Evolutionary conservation across 2,329 filamentous ascomycete species (phyloP).

Genomic region (Ophiobolus disseminans): DNA sequence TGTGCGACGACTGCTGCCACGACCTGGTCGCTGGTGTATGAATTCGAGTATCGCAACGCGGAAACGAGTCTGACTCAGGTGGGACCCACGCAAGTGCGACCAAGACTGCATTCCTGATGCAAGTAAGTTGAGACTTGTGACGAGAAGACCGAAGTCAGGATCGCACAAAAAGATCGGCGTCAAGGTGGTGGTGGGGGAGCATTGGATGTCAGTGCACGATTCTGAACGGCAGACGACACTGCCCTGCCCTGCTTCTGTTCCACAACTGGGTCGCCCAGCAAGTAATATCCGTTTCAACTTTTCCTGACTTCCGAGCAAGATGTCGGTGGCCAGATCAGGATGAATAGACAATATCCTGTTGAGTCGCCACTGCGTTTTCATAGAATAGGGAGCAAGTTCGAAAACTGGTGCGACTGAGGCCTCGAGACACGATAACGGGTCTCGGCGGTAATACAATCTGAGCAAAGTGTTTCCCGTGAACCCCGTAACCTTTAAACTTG

Average conservation of each 20-base stretch:
- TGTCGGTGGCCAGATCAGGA: slow-evolving; percentile 7
- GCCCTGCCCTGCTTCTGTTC: slow-evolving; percentile 12
- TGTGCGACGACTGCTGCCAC: slow-evolving; percentile 16
- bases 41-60: slow-evolving; percentile 5
- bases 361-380: too few relatives aligned
- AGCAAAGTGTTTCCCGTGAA: slow-evolving; percentile 4
- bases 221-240: slow-evolving; percentile 5
- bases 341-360: not conserved
- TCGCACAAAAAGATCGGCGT: slow-evolving; percentile 11
- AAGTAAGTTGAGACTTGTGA: slow-evolving; percentile 4
- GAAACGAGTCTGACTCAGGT: not conserved
- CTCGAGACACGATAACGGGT: slow-evolving; percentile 7
- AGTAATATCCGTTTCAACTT: not conserved
- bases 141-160: slow-evolving; percentile 6
- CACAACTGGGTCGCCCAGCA: slow-evolving; percentile 1
- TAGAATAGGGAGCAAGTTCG: too few relatives aligned
- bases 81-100: not conserved
- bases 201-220: slow-evolving; percentile 16
- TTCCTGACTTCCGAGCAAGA: not conserved
- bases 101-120: slow-evolving; percentile 6
- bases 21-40: slow-evolving; percentile 19
- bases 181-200: slow-evolving; percentile 18
- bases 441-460: slow-evolving; percentile 14
- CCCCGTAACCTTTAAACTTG: slow-evolving; percentile 12
- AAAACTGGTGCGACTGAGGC: not conserved